phyloP scores from a whole-genome alignment of 306 rosid species.

The Lathyrus sativus region DNA sequence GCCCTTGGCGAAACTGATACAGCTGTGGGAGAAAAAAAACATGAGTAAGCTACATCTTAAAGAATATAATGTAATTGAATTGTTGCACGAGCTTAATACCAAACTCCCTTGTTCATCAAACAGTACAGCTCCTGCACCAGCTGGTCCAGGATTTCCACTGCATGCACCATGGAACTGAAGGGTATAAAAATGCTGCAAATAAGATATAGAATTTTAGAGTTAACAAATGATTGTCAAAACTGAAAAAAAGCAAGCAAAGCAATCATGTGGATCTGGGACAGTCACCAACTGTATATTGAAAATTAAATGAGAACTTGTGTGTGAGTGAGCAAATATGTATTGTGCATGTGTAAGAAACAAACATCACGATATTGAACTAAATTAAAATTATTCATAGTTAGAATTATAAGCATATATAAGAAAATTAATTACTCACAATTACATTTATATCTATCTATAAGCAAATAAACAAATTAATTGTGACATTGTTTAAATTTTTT shows the following conservation, averaged over 20 bases:
- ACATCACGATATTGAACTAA: not conserved
- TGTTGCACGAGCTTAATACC: slow-evolving; percentile 40
- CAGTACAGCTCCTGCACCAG: slow-evolving; percentile 92
- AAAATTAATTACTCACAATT: too few species aligned
- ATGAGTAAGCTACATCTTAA: slow-evolving; percentile 14
- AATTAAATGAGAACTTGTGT: too few species aligned
- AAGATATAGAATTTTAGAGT: not conserved
- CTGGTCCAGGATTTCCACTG: slow-evolving; percentile 90
- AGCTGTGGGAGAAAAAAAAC: slow-evolving; percentile 47
- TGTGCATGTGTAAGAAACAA: too few species aligned
- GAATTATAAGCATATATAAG: too few species aligned
- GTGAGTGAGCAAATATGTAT: too few species aligned
- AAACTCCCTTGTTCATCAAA: slow-evolving; percentile 56
- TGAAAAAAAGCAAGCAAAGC: not conserved
- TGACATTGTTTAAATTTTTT: too few species aligned
- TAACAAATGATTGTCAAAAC: not conserved
- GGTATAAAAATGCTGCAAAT: slow-evolving; percentile 58
- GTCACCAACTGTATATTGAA: not conserved
- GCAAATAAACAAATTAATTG: too few species aligned
- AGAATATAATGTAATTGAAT: slow-evolving; percentile 11
- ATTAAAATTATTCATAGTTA: too few species aligned
- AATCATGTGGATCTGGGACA: not conserved
- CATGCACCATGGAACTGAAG: slow-evolving; percentile 87
- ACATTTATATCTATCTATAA: too few species aligned
- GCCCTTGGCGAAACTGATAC: slow-evolving; percentile 70